Evolutionary conservation across 1,284 basidiomycete species (phyloP).

Genomic region (Cutaneotrichosporon spelunceum): DNA sequence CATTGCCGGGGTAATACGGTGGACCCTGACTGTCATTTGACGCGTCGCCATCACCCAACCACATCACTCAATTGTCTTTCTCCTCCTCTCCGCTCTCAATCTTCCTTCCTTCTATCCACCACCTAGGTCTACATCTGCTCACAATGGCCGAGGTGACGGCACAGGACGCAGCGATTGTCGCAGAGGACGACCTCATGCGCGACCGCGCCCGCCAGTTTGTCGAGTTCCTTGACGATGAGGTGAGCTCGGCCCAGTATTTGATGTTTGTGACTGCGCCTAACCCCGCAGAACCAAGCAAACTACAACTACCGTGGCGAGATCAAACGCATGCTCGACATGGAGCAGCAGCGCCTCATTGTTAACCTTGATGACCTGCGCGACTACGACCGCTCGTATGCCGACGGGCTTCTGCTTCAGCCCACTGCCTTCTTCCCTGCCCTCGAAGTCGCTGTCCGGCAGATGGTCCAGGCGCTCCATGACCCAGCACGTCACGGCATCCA

Average conservation of each 20-base stretch:
- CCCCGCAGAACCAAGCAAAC: slow-evolving; percentile 39
- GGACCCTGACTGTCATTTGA: neutral
- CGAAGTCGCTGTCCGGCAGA: slow-evolving; percentile 74
- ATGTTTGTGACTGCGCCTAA: slow-evolving; percentile 2
- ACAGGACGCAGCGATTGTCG: slow-evolving; percentile 41
- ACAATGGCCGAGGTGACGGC: slow-evolving; percentile 40
- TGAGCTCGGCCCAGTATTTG: slow-evolving; percentile 51
- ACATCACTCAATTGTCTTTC: neutral
- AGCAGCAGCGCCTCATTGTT: slow-evolving; percentile 85
- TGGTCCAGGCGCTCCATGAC: slow-evolving; percentile 74
- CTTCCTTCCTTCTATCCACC: neutral
- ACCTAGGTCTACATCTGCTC: neutral
- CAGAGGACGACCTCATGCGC: slow-evolving; percentile 66
- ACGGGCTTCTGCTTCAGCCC: slow-evolving; percentile 79
- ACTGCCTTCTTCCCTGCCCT: slow-evolving; percentile 87
- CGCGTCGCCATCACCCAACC: neutral
- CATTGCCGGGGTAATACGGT: neutral
- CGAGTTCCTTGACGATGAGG: slow-evolving; percentile 81
- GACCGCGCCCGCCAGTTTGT: slow-evolving; percentile 76
- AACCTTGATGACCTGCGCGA: slow-evolving; percentile 96
- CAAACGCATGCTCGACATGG: slow-evolving; percentile 74
- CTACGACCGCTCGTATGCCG: slow-evolving; percentile 73
- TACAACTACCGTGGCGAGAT: slow-evolving; percentile 84
- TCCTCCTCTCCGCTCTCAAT: neutral
- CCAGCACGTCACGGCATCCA: slow-evolving; percentile 77